phyloP scores from a whole-genome alignment of 306 rosid species.

The Cicer judaicum region DNA sequence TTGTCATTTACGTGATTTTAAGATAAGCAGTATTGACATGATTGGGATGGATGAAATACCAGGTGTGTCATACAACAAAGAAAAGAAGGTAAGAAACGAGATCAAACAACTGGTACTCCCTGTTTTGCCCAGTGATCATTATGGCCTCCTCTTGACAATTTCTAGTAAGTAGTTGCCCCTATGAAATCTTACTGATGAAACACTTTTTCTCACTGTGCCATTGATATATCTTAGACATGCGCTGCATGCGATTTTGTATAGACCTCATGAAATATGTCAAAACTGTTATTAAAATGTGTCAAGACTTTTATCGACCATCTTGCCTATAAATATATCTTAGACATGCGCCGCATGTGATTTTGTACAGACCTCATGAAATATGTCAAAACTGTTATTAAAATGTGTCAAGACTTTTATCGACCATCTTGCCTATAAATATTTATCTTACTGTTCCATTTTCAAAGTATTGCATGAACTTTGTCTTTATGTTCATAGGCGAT shows the following conservation, averaged over 20 bases:
- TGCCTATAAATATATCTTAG: slow-evolving; percentile 34
- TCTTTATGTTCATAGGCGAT: neutral
- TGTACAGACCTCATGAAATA: slow-evolving; percentile 44
- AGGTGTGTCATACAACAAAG: slow-evolving; percentile 62
- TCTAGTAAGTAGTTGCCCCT: slow-evolving; percentile 43
- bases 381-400: slow-evolving; percentile 36
- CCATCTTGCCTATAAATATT: neutral
- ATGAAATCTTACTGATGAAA: slow-evolving; percentile 22
- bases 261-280: slow-evolving; percentile 29
- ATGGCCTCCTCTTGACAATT: slow-evolving; percentile 80
- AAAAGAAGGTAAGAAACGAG: slow-evolving; percentile 77
- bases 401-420: slow-evolving; percentile 13
- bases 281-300: slow-evolving; percentile 24
- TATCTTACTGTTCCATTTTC: slow-evolving; percentile 8
- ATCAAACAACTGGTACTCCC: slow-evolving; percentile 73
- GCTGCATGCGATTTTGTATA: slow-evolving; percentile 56
- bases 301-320: neutral
- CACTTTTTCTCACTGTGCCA: neutral
- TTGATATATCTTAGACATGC: slow-evolving; percentile 45
- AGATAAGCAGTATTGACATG: slow-evolving; percentile 73
- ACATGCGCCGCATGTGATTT: slow-evolving; percentile 51
- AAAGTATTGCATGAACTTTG: neutral
- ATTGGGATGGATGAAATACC: slow-evolving; percentile 79
- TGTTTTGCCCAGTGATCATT: slow-evolving; percentile 95
- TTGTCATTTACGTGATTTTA: slow-evolving; percentile 65